Conservation (phyloP, 495 filamentous ascomycete species). For the Sporormia fimetaria region DNA sequence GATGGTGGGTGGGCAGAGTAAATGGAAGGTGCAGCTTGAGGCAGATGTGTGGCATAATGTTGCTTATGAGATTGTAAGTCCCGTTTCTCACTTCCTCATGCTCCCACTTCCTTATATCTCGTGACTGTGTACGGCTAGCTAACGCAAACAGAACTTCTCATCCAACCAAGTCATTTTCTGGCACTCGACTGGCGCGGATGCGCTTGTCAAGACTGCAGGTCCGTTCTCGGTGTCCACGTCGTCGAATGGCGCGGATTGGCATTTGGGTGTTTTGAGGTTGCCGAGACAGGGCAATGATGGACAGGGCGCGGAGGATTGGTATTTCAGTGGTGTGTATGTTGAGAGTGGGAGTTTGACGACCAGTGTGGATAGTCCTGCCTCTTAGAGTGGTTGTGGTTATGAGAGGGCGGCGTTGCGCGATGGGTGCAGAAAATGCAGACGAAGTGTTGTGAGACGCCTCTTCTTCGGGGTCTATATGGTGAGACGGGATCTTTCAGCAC, state of each 20-base stretch:
- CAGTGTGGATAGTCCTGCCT: conserved; percentile 39
- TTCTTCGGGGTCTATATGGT: too few relatives aligned
- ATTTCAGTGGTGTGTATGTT: conserved; percentile 60
- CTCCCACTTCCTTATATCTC: too few relatives aligned
- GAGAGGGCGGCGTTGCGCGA: too few relatives aligned
- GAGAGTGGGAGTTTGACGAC: conserved; percentile 54
- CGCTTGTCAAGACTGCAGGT: conserved; percentile 45
- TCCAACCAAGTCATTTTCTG: conserved; percentile 53
- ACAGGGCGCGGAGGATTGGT: conserved; percentile 51
- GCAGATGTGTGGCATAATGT: conserved; percentile 62
- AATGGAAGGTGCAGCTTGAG: conserved; percentile 43
- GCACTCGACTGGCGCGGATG: conserved; percentile 49
- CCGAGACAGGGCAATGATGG: conserved; percentile 45
- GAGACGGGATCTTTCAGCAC: too few relatives aligned
- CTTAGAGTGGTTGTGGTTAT: too few relatives aligned
- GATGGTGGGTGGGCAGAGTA: conserved; percentile 41
- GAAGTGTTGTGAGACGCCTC: too few relatives aligned
- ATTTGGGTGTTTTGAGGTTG: conserved; percentile 58
- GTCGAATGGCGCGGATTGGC: conserved; percentile 63
- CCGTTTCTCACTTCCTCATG: background rate
- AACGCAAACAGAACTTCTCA: conserved; percentile 41
- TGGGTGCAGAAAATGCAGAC: too few relatives aligned
- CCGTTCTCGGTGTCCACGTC: conserved; percentile 47
- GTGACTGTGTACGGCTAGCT: too few relatives aligned
- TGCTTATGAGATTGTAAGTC: conserved; percentile 39